Evolutionary conservation across 148 eudicot species (phyloP).

Genomic region (Rhododendron ferrugineum): DNA sequence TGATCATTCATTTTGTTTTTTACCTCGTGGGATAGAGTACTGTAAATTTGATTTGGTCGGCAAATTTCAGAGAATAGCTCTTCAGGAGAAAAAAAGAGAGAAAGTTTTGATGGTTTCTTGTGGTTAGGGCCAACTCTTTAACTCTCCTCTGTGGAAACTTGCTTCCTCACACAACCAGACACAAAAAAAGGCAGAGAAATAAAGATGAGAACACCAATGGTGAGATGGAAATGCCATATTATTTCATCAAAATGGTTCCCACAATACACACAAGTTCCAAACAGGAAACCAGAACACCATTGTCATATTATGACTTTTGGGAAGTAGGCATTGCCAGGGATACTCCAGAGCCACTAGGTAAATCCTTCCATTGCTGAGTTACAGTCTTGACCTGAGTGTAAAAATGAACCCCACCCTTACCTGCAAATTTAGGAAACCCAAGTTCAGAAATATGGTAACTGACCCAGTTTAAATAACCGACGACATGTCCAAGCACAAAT

Average conservation of each 20-base stretch:
- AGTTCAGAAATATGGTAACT: not conserved
- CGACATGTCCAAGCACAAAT: not conserved
- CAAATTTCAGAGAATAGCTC: too few relatives aligned
- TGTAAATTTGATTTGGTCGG: not conserved
- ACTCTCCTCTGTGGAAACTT: not conserved
- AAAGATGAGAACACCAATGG: not conserved
- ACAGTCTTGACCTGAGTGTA: slow-evolving; percentile 87
- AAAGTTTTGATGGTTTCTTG: not conserved
- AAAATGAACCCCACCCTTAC: slow-evolving; percentile 93
- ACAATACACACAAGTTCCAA: not conserved
- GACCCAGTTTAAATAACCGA: not conserved
- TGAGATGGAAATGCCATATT: too few relatives aligned
- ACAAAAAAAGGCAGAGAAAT: too few relatives aligned
- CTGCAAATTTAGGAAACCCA: slow-evolving; percentile 29
- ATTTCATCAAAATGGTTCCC: not conserved
- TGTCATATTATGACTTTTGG: slow-evolving; percentile 41
- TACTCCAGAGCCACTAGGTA: slow-evolving; percentile 56
- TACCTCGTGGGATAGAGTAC: not conserved
- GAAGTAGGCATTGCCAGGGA: slow-evolving; percentile 99
- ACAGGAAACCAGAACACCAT: not conserved
- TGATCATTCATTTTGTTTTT: not conserved
- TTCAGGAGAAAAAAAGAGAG: too few relatives aligned
- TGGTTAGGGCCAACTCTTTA: not conserved
- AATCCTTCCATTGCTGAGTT: slow-evolving; percentile 97
- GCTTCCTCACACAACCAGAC: too few relatives aligned